These are phyloP conservation scores for Gossypium ekmanianum DNA, from an alignment of 345 rosid genomes.

Conservation along the genomic window DNA sequence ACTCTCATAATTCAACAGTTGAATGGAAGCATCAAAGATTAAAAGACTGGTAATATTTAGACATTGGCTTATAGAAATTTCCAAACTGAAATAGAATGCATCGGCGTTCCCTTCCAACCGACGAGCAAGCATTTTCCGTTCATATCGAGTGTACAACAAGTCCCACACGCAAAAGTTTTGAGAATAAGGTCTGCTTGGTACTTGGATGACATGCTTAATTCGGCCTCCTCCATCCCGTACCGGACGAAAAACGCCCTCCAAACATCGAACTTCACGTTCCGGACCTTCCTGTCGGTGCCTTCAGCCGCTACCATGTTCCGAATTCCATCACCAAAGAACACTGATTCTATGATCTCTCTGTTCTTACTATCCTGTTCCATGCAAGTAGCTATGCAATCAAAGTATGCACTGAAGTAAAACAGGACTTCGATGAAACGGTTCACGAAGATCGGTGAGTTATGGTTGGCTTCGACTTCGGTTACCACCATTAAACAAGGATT, in stretches of 20 bases:
- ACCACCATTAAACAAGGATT: conserved; percentile 41
- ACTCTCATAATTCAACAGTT: not conserved
- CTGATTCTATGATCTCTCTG: conserved; percentile 25
- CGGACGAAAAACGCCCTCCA: conserved; percentile 44
- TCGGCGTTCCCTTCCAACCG: conserved; percentile 53
- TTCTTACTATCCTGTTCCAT: conserved; percentile 23
- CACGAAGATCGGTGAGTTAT: conserved; percentile 38
- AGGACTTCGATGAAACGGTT: conserved; percentile 43
- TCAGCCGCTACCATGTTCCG: conserved; percentile 35
- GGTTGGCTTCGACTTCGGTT: conserved; percentile 39
- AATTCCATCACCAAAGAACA: conserved; percentile 28
- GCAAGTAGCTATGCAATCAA: conserved; percentile 39
- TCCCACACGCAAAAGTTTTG: conserved; percentile 26
- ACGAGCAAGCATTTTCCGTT: conserved; percentile 36
- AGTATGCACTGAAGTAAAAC: conserved; percentile 35
- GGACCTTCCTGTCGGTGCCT: conserved; percentile 35
- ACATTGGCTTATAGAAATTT: conserved; percentile 23
- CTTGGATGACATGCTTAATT: conserved; percentile 35
- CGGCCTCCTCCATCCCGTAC: conserved; percentile 38
- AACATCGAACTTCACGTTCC: conserved; percentile 40
- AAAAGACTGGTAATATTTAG: not conserved
- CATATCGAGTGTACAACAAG: conserved; percentile 29
- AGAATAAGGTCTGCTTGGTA: conserved; percentile 37
- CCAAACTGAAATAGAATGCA: conserved; percentile 45
- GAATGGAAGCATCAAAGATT: conserved; percentile 3